These are phyloP conservation scores for Hypoxylon rubiginosum DNA, from an alignment of 2,329 filamentous ascomycete genomes.

Conservation along the genomic window DNA sequence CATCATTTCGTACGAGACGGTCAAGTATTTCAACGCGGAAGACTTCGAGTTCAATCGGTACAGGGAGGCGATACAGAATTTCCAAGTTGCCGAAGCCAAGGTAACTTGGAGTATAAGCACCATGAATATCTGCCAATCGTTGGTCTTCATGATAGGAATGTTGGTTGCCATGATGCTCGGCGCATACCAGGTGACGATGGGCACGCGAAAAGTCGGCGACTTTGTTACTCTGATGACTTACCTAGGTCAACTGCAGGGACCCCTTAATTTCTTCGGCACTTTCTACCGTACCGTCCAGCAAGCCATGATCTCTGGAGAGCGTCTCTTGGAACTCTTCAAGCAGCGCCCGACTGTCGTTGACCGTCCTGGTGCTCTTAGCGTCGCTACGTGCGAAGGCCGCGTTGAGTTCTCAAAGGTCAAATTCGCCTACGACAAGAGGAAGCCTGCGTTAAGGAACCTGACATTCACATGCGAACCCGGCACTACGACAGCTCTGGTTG, in stretches of 20 bases:
- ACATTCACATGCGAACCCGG: slow-evolving; percentile 89
- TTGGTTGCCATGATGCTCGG: slow-evolving; percentile 79
- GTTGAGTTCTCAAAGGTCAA: slow-evolving; percentile 90
- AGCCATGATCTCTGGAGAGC: slow-evolving; percentile 96
- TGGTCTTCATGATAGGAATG: slow-evolving; percentile 83
- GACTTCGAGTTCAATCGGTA: slow-evolving; percentile 83
- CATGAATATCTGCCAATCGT: slow-evolving; percentile 85
- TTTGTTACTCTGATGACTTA: slow-evolving; percentile 83
- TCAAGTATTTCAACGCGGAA: slow-evolving; percentile 92
- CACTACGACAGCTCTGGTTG: slow-evolving; percentile 94
- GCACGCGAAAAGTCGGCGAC: slow-evolving; percentile 74
- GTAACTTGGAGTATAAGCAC: slow-evolving; percentile 82
- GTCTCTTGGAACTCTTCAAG: slow-evolving; percentile 95
- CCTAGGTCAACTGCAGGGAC: slow-evolving; percentile 82
- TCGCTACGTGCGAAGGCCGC: slow-evolving; percentile 80
- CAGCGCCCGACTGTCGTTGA: slow-evolving; percentile 94
- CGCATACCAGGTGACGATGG: slow-evolving; percentile 80
- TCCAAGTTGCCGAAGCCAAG: slow-evolving; percentile 80
- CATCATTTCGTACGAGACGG: slow-evolving; percentile 97
- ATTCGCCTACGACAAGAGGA: slow-evolving; percentile 90
- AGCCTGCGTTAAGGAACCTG: slow-evolving; percentile 85
- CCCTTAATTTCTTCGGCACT: slow-evolving; percentile 89
- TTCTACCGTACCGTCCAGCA: slow-evolving; percentile 98
- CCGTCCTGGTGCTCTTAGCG: slow-evolving; percentile 70
- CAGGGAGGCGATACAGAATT: slow-evolving; percentile 76